These are phyloP conservation scores for Cladobotryum protrusum DNA, from an alignment of 2,329 filamentous ascomycete genomes.

Conservation along the genomic window DNA sequence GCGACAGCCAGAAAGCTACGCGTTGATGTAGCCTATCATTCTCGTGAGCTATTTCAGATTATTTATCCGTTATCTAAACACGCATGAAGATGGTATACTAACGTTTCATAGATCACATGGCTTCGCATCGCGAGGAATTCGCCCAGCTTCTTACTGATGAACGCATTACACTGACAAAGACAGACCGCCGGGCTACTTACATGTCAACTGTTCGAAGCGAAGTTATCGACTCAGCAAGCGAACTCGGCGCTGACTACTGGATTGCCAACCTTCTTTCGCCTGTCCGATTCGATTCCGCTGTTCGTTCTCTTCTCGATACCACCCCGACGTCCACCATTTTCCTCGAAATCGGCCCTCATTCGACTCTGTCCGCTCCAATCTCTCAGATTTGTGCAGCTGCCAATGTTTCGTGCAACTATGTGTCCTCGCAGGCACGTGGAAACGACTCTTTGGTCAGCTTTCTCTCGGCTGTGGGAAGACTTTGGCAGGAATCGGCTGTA, in stretches of 20 bases:
- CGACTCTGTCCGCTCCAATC: conserved; percentile 21
- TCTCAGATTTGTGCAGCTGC: conserved; percentile 15
- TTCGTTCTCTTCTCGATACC: conserved; percentile 8
- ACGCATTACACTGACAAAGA: not conserved
- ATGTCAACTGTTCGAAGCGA: not conserved
- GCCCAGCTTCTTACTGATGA: not conserved
- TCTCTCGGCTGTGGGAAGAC: conserved; percentile 7
- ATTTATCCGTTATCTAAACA: too few species aligned
- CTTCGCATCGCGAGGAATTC: conserved; percentile 12
- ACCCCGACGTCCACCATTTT: conserved; percentile 8
- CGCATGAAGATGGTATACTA: too few species aligned
- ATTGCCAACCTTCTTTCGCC: conserved; percentile 14
- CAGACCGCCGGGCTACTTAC: not conserved
- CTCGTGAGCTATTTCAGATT: conserved; percentile 6
- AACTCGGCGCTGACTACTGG: conserved; percentile 18
- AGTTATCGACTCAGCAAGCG: not conserved
- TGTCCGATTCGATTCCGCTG: conserved; percentile 13
- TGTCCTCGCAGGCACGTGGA: conserved; percentile 6
- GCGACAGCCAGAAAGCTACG: conserved; percentile 15
- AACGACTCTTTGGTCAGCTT: conserved; percentile 1
- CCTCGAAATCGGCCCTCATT: conserved; percentile 23
- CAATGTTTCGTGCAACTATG: conserved; percentile 4
- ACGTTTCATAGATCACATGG: conserved; percentile 19
- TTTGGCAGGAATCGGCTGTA: conserved; percentile 8
- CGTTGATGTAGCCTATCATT: conserved; percentile 21